Percentiles rank a stretch among this genome's conserved stretches.
phyloP scores from a whole-genome alignment of 768 basidiomycete species.

The Leucocoprinus leucothites region DNA sequence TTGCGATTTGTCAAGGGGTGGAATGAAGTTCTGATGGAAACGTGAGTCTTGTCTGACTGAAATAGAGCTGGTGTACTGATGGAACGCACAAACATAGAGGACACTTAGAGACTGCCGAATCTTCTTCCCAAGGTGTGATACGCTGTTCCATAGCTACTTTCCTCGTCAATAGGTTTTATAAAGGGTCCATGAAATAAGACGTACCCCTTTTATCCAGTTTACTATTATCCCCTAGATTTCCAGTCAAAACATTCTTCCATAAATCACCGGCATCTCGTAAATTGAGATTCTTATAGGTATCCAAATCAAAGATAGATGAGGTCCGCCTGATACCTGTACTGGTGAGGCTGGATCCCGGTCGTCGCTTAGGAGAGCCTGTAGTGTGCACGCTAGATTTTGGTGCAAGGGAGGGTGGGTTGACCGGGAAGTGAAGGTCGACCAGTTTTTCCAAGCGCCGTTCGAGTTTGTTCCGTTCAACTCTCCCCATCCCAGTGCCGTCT shows the following conservation, averaged over 20 bases:
- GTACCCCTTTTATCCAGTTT: conserved; percentile 70
- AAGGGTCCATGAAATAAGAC: conserved; percentile 14
- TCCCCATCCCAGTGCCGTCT: conserved; percentile 35
- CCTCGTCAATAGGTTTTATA: background rate
- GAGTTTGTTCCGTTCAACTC: conserved; percentile 80
- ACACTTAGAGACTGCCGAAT: conserved; percentile 72
- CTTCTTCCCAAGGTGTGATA: conserved; percentile 95
- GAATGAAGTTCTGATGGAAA: conserved; percentile 56
- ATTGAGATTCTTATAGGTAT: conserved; percentile 55
- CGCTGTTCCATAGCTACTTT: conserved; percentile 74
- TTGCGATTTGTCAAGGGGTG: conserved; percentile 90
- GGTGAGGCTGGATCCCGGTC: conserved; percentile 16
- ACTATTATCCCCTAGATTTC: conserved; percentile 36
- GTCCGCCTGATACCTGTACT: conserved; percentile 38
- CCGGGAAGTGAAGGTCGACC: conserved; percentile 65
- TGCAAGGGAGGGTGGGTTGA: conserved; percentile 4
- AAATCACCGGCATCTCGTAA: conserved; percentile 58
- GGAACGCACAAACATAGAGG: conserved; percentile 74
- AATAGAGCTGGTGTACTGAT: background rate
- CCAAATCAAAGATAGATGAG: conserved; percentile 75
- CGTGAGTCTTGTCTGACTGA: background rate
- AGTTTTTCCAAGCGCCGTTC: conserved; percentile 89
- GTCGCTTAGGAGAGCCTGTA: conserved; percentile 8
- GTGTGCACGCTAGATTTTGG: conserved; percentile 6
- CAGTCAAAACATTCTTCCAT: conserved; percentile 59